Percentiles rank a stretch among this genome's conserved stretches.
Evolutionary conservation across 139 green algal species (phyloP).

Genomic region (Coelastrella sp.): DNA sequence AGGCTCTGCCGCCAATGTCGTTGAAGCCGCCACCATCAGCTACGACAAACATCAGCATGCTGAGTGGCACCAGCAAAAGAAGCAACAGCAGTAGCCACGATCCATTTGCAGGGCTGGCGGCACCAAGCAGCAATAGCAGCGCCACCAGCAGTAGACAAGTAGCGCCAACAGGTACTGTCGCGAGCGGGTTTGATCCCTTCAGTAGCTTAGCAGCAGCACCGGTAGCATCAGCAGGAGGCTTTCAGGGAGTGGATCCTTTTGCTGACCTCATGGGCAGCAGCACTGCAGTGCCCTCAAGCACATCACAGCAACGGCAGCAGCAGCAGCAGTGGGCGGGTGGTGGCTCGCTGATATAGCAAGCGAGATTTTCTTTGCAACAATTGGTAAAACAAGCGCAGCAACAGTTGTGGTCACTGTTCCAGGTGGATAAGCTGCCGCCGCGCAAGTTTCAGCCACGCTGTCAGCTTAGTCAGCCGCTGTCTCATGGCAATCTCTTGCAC

Average conservation of each 20-base stretch:
- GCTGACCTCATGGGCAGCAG: background rate
- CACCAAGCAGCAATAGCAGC: background rate
- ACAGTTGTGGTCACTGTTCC: too few species aligned
- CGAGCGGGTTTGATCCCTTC: conserved; percentile 12
- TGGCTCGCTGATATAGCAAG: conserved; percentile 20
- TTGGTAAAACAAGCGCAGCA: too few species aligned
- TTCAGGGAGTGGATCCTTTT: background rate
- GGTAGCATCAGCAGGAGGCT: conserved; percentile 6
- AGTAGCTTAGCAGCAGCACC: conserved; percentile 14
- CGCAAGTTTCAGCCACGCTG: too few species aligned
- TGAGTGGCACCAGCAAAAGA: background rate
- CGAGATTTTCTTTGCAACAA: too few species aligned
- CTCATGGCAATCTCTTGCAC: too few species aligned
- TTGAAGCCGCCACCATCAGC: conserved; percentile 25
- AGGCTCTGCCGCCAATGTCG: background rate
- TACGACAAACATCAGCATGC: background rate
- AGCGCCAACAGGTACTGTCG: background rate
- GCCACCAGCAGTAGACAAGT: background rate
- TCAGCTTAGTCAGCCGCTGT: too few species aligned
- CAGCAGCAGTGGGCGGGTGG: background rate
- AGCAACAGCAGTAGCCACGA: conserved; percentile 3
- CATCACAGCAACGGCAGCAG: background rate
- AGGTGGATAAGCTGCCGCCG: too few species aligned
- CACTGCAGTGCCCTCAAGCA: background rate
- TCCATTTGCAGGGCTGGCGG: conserved; percentile 1